Evolutionary conservation across 1,139 yeast genomes (phyloP).

Genomic region (Citeromyces hawaiiensis): DNA sequence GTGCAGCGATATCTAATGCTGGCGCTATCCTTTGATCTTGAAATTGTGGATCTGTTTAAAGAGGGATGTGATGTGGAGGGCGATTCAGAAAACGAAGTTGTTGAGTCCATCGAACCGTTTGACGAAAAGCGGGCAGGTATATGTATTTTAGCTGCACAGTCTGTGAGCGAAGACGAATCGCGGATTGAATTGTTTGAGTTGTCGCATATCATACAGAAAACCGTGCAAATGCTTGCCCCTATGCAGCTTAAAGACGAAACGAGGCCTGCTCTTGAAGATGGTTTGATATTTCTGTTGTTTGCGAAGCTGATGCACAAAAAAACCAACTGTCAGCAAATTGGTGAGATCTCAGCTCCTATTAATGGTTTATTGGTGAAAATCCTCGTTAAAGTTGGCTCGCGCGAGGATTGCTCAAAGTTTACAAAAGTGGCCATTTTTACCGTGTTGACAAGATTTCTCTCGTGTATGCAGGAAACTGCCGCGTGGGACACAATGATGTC

Average conservation of each 20-base stretch:
- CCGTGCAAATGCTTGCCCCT: neutral
- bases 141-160: neutral
- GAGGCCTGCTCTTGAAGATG: neutral
- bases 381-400: neutral
- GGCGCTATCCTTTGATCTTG: neutral
- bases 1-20: neutral
- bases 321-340: neutral
- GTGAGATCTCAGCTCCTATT: neutral
- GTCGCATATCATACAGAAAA: neutral
- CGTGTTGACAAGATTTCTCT: neutral
- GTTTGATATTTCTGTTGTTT: neutral
- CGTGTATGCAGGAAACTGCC: neutral
- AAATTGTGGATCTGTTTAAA: neutral
- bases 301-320: neutral
- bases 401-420: neutral
- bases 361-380: neutral
- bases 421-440: neutral
- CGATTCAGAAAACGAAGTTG: neutral
- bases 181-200: neutral
- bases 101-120: neutral
- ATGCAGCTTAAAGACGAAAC: neutral
- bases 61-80: neutral
- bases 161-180: neutral
- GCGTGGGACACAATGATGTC: constrained; percentile 1
- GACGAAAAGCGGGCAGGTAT: neutral